Base-by-base conservation (phyloP, 768 basidiomycete species). In the Leucogyrophana mollusca region DNA sequence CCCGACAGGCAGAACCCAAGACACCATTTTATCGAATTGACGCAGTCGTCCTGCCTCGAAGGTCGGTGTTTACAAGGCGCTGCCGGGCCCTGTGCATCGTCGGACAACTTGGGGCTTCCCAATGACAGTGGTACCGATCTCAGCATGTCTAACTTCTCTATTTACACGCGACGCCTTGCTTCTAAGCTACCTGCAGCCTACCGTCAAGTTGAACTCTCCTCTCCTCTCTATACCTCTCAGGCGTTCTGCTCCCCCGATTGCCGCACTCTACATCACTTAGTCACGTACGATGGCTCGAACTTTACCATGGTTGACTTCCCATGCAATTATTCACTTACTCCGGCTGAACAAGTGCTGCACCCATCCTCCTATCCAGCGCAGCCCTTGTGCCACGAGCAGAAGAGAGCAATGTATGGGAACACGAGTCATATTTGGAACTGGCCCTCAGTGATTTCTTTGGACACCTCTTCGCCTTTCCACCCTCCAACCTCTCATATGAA, bases 141-240 rank as follows among this genome's bases (percentile, higher is more conserved):
- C 8, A 47, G 46, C 21, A 25, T 51, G 24, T 47, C 57, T 47
- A 46, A 47, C 25, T 49, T 56, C 30, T 66, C 65, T 32, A 57
- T 64, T 49, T 64, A 70, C 17, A 60, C 54, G 46, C 59, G 61
- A n/a, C 66, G 60, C 16, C 52, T 65, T 27, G 49, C 63, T 38
- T 60, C 65, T 14, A 68, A 65, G 18, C 54, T 57, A 34, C 58
- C 70, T 36, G 32, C 43, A 16, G 49, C 61, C 9, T 45, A 44
- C 30, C 51, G 56, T 40, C 61, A 57, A 17, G 34, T 52, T 35
- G 57, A 57, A 13, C 47, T 52, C 11, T 57, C 55, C 44, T 49
- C 56, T 30, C 33, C 45, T 21, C 33, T 30, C 14, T 36, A 51
- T 22, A 22, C 53, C 48, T 34, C 50, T 45, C 46, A 46, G 21